Percentiles rank a stretch among this genome's conserved stretches.
Evolutionary conservation across 2,329 filamentous ascomycete species (phyloP).

Genomic region (Cordyceps fumosorosea): DNA sequence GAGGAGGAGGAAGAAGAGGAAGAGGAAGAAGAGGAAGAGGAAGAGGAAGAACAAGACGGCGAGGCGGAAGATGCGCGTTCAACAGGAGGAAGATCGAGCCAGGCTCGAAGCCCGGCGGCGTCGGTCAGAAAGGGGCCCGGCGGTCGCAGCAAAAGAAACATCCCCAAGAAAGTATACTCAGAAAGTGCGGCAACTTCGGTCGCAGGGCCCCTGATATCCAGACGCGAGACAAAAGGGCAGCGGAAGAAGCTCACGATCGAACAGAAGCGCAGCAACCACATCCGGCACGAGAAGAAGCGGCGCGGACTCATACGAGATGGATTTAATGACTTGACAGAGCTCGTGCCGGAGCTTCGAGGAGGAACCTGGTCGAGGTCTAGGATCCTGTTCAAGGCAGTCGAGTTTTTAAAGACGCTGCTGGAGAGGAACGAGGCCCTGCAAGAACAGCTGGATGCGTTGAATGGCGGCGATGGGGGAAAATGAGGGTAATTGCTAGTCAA

Average conservation of each 20-base stretch:
- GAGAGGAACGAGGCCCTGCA: constrained; percentile 4
- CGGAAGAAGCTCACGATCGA: constrained; percentile 11
- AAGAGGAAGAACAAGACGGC: neutral
- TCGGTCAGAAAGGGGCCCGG: neutral
- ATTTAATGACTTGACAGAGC: constrained; percentile 10
- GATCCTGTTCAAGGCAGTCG: constrained; percentile 5
- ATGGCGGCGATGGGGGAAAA: neutral
- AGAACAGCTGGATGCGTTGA: neutral
- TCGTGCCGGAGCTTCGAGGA: constrained; percentile 9
- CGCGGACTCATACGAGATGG: constrained; percentile 9
- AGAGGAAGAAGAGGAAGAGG: neutral
- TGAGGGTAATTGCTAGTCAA: neutral
- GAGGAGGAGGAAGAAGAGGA: constrained; percentile 4
- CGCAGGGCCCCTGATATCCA: neutral
- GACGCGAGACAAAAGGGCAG: neutral
- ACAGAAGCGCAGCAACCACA: constrained; percentile 12
- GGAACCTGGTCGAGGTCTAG: constrained; percentile 10
- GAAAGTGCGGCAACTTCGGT: neutral
- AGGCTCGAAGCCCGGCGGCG: neutral
- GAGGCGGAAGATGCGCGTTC: neutral
- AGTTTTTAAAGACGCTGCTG: constrained; percentile 1
- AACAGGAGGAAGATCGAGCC: neutral
- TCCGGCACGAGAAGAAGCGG: constrained; percentile 12
- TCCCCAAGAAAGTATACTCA: neutral
- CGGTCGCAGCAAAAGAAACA: neutral